Conservation (phyloP, 768 basidiomycete genomes). For the Nevesoporus exiguus region DNA sequence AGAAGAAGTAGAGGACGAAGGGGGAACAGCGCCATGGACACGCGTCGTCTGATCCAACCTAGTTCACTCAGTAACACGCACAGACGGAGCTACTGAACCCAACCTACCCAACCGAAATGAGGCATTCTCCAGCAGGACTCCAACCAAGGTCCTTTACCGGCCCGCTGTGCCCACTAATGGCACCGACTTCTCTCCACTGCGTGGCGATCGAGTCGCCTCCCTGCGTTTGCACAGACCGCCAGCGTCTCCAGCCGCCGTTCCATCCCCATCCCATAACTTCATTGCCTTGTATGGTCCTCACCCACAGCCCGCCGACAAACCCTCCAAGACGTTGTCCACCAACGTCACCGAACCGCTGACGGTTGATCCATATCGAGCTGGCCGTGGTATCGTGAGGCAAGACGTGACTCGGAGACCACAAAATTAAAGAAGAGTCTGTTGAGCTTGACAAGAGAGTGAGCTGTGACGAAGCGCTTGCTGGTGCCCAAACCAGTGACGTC, state of each 20-base stretch:
- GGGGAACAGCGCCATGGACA: slow-evolving; percentile 63
- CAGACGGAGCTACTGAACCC: not conserved
- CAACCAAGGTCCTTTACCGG: slow-evolving; percentile 79
- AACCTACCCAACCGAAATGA: slow-evolving; percentile 79
- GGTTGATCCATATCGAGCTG: slow-evolving; percentile 80
- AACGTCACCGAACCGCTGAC: slow-evolving; percentile 90
- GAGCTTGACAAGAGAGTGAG: slow-evolving; percentile 83
- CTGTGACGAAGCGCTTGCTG: slow-evolving; percentile 32
- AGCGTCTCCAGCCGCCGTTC: slow-evolving; percentile 92
- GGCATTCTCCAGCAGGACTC: slow-evolving; percentile 83
- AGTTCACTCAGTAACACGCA: slow-evolving; percentile 3
- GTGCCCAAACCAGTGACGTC: slow-evolving; percentile 85
- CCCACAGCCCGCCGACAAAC: slow-evolving; percentile 91
- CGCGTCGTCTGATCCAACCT: slow-evolving; percentile 92
- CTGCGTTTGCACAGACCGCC: slow-evolving; percentile 45
- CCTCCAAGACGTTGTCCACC: slow-evolving; percentile 89
- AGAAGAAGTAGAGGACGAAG: slow-evolving; percentile 3
- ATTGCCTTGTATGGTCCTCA: slow-evolving; percentile 39
- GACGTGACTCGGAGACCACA: slow-evolving; percentile 81
- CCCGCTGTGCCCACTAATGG: slow-evolving; percentile 81
- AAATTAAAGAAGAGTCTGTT: slow-evolving; percentile 90
- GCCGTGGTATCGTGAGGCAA: slow-evolving; percentile 38
- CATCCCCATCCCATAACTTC: slow-evolving; percentile 87
- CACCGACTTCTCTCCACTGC: slow-evolving; percentile 73
- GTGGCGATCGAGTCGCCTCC: slow-evolving; percentile 32